A percentile compares a stretch with the other conserved stretches of the same genome.
phyloP scores from a whole-genome alignment of 2,329 filamentous ascomycete genomes.

The Colletotrichum neosansevieriae region DNA sequence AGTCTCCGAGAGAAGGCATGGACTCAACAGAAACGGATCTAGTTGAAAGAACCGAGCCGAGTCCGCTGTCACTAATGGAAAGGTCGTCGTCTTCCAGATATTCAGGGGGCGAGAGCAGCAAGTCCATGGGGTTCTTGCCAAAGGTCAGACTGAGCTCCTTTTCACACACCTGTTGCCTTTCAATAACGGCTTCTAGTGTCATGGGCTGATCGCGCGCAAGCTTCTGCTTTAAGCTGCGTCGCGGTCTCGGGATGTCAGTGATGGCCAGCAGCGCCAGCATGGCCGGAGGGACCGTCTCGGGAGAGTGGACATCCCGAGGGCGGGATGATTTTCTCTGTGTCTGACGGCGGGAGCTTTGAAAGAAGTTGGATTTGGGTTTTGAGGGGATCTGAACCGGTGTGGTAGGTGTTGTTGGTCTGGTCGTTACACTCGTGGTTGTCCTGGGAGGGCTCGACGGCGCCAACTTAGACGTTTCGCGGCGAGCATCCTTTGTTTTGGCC shows the following conservation, averaged over 20 bases:
- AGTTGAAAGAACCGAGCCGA: constrained; percentile 64
- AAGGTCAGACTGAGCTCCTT: constrained; percentile 69
- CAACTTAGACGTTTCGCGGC: constrained; percentile 41
- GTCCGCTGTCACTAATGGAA: constrained; percentile 62
- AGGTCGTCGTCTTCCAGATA: constrained; percentile 63
- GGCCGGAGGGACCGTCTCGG: constrained; percentile 68
- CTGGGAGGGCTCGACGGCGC: constrained; percentile 41
- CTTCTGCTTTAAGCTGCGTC: constrained; percentile 49
- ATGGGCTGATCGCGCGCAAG: constrained; percentile 49
- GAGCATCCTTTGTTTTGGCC: constrained; percentile 41
- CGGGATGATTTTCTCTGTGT: constrained; percentile 51
- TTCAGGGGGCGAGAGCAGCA: constrained; percentile 72
- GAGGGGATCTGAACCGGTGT: constrained; percentile 68
- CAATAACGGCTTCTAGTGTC: constrained; percentile 68
- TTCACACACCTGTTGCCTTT: constrained; percentile 65
- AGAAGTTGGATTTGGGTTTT: constrained; percentile 54
- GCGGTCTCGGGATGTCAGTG: constrained; percentile 69
- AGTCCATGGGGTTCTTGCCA: constrained; percentile 67
- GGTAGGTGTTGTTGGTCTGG: constrained; percentile 50
- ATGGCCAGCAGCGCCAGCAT: constrained; percentile 72
- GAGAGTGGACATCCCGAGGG: constrained; percentile 59
- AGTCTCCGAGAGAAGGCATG: constrained; percentile 70
- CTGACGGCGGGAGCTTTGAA: constrained; percentile 53
- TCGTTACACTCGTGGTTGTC: constrained; percentile 41
- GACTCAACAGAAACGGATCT: constrained; percentile 71